A percentile compares a stretch with the other conserved stretches of the same genome.
Conservation (phyloP, 2,329 filamentous ascomycete genomes). For the Hypoxylon sp. region DNA sequence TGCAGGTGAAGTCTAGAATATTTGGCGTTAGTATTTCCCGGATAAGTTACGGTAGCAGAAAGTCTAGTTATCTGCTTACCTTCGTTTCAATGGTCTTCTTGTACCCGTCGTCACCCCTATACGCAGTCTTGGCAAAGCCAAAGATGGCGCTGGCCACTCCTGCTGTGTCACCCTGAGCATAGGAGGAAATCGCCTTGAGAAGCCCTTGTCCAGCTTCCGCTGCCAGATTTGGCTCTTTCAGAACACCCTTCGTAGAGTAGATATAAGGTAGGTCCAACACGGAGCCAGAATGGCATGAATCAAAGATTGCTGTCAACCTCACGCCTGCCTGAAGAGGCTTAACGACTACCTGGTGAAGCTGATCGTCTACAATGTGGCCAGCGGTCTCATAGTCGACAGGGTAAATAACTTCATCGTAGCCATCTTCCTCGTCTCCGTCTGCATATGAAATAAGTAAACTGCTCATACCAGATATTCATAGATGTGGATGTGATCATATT, state of each 20-base stretch:
- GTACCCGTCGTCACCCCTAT: constrained; percentile 83
- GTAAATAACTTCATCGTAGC: constrained; percentile 87
- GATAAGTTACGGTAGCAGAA: background rate
- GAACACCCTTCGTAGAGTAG: constrained; percentile 76
- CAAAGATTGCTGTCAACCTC: constrained; percentile 72
- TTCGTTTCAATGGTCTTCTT: constrained; percentile 87
- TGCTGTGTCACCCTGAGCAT: constrained; percentile 79
- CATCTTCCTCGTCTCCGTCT: constrained; percentile 84
- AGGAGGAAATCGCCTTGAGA: constrained; percentile 70
- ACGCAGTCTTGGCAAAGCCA: constrained; percentile 90
- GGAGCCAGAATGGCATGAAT: constrained; percentile 76
- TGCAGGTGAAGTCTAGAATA: constrained; percentile 79
- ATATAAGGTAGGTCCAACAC: constrained; percentile 76
- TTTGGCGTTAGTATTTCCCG: constrained; percentile 1
- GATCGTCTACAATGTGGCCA: constrained; percentile 87
- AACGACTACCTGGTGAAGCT: constrained; percentile 83
- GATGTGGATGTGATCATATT: constrained; percentile 2
- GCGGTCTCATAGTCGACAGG: constrained; percentile 83
- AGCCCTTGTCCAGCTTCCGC: constrained; percentile 76
- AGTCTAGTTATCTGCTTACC: constrained; percentile 9
- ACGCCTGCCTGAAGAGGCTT: constrained; percentile 68
- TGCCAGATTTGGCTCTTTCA: constrained; percentile 77
- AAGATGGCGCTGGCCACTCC: constrained; percentile 85
- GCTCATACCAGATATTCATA: background rate
- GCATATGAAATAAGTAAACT: constrained; percentile 53